Evolutionary conservation across 805 yeast genomes (phyloP), one percentile per base, ranked within the genome.

Genomic region (Candida nonsorbophila): DNA sequence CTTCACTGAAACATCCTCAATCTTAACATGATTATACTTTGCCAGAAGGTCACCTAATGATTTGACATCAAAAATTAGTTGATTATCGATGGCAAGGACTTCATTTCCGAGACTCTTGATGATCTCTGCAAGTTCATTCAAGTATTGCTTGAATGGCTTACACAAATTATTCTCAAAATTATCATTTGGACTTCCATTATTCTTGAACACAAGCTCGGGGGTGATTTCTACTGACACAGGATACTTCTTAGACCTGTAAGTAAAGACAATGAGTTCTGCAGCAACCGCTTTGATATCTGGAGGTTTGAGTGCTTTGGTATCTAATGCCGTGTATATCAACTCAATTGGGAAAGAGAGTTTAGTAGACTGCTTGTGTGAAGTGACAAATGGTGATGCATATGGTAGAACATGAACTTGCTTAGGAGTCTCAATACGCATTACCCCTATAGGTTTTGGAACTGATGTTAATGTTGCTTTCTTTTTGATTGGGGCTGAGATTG

Each of bases 221-320:
- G 54, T 56, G 19, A 62, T 29, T 17, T 53, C 64, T 3, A 62
- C 44, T 0, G 67, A 68, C 6, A 62, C 47, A 1, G 65, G 62
- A 11, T 53, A 33, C 14, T 45, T 42, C 27, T 55, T 58, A 1
- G 64, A 53, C 35, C 56, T 52, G 14, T 53, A 38, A 0, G 67
- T 55, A 22, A 55, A 44, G 3, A 53, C 57, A 5, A 58, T 47
- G 16, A 62, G 34, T 25, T 62, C 69, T 3, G 51, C 52, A 5
- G 44, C 22, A 2, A 62, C 35, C 14, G 44, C 34, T 25, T 41
- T 49, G 25, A 60, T 41, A 11, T 53, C 59, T 1, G 40, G 40
- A n/a, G 37, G 28, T 16, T 32, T 36, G 5, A 58, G 58, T 8
- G 42, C 17, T 10, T 28, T 27, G 10, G 15, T n/a, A 8, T 29